phyloP scores from a whole-genome alignment of 1,284 basidiomycete species.

The Melampsora abietis-canadensis region DNA sequence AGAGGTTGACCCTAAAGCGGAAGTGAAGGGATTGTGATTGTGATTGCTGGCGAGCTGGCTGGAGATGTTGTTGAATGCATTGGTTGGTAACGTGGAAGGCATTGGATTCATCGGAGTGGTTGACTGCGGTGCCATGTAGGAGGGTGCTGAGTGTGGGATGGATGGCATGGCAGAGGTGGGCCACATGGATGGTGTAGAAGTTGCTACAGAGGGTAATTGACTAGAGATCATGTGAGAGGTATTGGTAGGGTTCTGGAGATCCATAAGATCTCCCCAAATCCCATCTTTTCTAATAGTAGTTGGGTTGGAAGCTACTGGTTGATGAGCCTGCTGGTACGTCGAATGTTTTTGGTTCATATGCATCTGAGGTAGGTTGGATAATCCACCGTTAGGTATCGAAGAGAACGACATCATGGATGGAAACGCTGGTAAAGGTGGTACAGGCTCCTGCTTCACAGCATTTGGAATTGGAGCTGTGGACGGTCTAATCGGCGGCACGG shows the following conservation, averaged over 20 bases:
- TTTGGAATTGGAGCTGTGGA: slow-evolving; percentile 18
- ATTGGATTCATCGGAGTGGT: not conserved
- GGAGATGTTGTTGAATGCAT: not conserved
- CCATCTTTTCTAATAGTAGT: slow-evolving; percentile 5
- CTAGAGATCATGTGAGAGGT: not conserved
- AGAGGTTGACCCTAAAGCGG: not conserved
- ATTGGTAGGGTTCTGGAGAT: slow-evolving; percentile 5
- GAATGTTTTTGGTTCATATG: not conserved
- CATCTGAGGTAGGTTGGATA: not conserved
- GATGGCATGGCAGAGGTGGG: not conserved
- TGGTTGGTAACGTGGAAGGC: not conserved
- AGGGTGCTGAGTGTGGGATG: not conserved
- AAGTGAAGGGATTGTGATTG: not conserved
- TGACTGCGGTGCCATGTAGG: not conserved
- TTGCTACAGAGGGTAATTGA: not conserved
- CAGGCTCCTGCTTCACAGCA: not conserved
- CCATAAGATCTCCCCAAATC: slow-evolving; percentile 31
- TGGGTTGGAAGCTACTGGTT: not conserved
- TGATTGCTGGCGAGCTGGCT: not conserved
- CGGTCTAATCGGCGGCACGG: not conserved
- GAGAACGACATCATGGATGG: not conserved
- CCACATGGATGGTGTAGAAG: not conserved
- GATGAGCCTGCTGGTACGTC: not conserved
- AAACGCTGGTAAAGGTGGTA: slow-evolving; percentile 7
- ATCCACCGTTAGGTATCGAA: not conserved